phyloP scores from a whole-genome alignment of 805 yeast genomes.

The Starmerella cellae region DNA sequence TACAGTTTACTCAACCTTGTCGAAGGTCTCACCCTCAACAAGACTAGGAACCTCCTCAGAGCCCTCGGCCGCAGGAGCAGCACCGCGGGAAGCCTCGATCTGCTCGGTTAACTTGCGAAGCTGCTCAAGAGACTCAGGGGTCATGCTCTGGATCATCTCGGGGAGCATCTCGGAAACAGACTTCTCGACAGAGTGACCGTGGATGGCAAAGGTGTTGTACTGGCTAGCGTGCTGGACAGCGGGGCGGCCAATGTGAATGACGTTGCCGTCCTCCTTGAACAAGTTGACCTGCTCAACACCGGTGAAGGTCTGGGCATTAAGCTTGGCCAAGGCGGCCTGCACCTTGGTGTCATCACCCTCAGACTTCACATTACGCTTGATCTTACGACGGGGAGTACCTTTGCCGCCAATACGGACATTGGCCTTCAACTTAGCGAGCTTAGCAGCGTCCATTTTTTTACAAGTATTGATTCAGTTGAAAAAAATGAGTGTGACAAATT shows the following conservation, averaged over 20 bases:
- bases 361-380: constrained; percentile 49
- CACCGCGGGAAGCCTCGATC: constrained; percentile 46
- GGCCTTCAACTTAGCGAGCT: constrained; percentile 65
- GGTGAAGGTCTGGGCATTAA: constrained; percentile 77
- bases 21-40: constrained; percentile 81
- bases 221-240: constrained; percentile 89
- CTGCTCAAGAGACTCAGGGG: constrained; percentile 86
- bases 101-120: constrained; percentile 83
- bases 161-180: constrained; percentile 85
- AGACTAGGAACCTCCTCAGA: constrained; percentile 47
- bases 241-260: constrained; percentile 89
- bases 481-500: constrained; percentile 19
- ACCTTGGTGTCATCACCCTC: constrained; percentile 75
- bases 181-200: constrained; percentile 91
- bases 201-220: constrained; percentile 84
- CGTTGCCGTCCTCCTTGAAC: constrained; percentile 93
- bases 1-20: constrained; percentile 42
- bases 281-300: constrained; percentile 95
- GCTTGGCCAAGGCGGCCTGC: constrained; percentile 75
- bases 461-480: constrained; percentile 4
- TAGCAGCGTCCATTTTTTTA: constrained; percentile 60
- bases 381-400: constrained; percentile 74
- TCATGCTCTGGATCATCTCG: constrained; percentile 86
- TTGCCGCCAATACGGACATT: constrained; percentile 55
- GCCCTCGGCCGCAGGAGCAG: constrained; percentile 35